phyloP scores from a whole-genome alignment of 345 rosid genomes.

The Corchorus capsularis region DNA sequence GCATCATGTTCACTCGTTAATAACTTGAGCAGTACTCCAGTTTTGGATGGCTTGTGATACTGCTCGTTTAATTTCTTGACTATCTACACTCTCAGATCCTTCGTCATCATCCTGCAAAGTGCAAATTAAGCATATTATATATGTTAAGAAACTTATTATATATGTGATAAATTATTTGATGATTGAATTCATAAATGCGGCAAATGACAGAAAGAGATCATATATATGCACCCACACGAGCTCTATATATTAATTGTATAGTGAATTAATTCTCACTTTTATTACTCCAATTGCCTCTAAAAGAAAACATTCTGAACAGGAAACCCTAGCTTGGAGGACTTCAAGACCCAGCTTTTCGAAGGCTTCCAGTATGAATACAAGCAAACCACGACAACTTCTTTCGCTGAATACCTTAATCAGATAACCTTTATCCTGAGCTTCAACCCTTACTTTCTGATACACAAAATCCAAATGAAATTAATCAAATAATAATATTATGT shows the following conservation, averaged over 20 bases:
- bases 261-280: conserved; percentile 54
- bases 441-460: conserved; percentile 49
- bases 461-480: not conserved
- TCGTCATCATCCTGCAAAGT: conserved; percentile 37
- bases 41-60: conserved; percentile 48
- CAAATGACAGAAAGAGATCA: not conserved
- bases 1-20: conserved; percentile 7
- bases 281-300: conserved; percentile 53
- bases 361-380: conserved; percentile 65
- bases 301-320: conserved; percentile 54
- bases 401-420: conserved; percentile 48
- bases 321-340: conserved; percentile 77
- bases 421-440: conserved; percentile 57
- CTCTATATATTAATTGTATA: too few relatives aligned
- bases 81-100: conserved; percentile 40
- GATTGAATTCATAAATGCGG: not conserved
- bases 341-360: conserved; percentile 72
- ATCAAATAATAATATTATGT: too few relatives aligned
- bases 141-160: too few relatives aligned
- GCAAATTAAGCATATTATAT: not conserved
- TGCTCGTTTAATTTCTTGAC: conserved; percentile 48
- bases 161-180: not conserved
- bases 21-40: conserved; percentile 33
- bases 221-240: conserved; percentile 7
- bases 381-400: conserved; percentile 51